Conservation (phyloP, 2,329 filamentous ascomycete species). For the Ilyonectria mors-panacis region DNA sequence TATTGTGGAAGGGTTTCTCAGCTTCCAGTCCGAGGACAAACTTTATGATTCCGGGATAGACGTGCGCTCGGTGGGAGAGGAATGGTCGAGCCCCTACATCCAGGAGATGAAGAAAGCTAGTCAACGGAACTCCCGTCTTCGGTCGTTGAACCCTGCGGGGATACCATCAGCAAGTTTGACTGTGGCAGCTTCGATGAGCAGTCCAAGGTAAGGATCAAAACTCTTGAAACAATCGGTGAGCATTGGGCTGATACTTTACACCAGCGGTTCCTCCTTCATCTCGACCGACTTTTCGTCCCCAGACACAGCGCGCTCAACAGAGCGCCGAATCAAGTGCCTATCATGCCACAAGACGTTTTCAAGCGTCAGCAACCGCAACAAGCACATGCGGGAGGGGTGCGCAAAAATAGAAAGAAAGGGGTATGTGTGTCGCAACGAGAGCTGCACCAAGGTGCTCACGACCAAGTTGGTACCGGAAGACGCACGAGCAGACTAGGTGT, state of each 20-base stretch:
- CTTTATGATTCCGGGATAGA: slow-evolving; percentile 44
- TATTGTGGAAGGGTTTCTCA: slow-evolving; percentile 39
- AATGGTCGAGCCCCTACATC: slow-evolving; percentile 33
- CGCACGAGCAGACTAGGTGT: slow-evolving; percentile 49
- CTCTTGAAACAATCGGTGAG: not conserved
- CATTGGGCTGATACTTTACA: not conserved
- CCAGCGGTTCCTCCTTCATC: slow-evolving; percentile 28
- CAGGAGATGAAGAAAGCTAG: slow-evolving; percentile 33
- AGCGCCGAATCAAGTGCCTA: slow-evolving; percentile 37
- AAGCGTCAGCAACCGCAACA: slow-evolving; percentile 51
- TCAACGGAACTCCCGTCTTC: slow-evolving; percentile 24
- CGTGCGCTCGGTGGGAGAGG: slow-evolving; percentile 22
- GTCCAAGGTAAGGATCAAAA: slow-evolving; percentile 28
- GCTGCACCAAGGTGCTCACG: slow-evolving; percentile 45
- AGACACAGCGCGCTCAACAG: slow-evolving; percentile 22
- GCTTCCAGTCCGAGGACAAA: slow-evolving; percentile 30
- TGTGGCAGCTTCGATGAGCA: slow-evolving; percentile 25
- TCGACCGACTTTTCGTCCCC: slow-evolving; percentile 28
- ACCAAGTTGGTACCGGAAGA: slow-evolving; percentile 51
- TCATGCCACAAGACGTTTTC: slow-evolving; percentile 50
- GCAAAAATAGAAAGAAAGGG: slow-evolving; percentile 39
- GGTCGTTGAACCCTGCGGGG: not conserved
- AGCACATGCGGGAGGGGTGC: slow-evolving; percentile 51
- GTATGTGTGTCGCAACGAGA: slow-evolving; percentile 46
- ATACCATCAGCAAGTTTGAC: not conserved